Percentiles rank a stretch among this genome's conserved stretches.
Conservation (phyloP, 2,329 filamentous ascomycete genomes). For the Alternaria ventricosa region DNA sequence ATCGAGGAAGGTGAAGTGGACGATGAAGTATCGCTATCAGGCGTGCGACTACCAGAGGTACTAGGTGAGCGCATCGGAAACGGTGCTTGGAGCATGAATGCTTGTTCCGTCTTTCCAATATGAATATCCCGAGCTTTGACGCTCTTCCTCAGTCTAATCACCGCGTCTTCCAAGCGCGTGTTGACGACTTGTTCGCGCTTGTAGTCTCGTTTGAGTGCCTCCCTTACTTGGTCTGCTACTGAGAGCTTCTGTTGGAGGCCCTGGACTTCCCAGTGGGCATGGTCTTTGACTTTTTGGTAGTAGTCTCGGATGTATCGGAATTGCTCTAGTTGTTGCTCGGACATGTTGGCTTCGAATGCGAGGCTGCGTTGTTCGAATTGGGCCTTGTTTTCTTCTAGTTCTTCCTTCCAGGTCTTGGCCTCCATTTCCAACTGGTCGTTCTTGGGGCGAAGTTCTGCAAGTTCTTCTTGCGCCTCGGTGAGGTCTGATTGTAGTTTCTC, state of each 20-base stretch:
- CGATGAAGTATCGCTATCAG: neutral
- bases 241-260: conserved; percentile 8
- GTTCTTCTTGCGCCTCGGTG: neutral
- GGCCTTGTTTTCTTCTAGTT: neutral
- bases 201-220: neutral
- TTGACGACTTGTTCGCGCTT: conserved; percentile 1
- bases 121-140: neutral
- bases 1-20: neutral
- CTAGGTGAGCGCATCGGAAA: neutral
- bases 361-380: neutral
- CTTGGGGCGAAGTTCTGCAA: neutral
- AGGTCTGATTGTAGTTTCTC: conserved; percentile 1
- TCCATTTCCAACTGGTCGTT: neutral
- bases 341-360: neutral
- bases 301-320: conserved; percentile 17
- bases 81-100: neutral
- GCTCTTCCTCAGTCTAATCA: neutral
- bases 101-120: neutral
- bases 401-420: neutral
- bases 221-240: conserved; percentile 2
- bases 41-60: neutral
- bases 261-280: conserved; percentile 6
- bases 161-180: neutral
- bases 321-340: conserved; percentile 2
- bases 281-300: conserved; percentile 8